Base-by-base conservation (phyloP, 306 rosid species). In the Parietaria judaica region DNA sequence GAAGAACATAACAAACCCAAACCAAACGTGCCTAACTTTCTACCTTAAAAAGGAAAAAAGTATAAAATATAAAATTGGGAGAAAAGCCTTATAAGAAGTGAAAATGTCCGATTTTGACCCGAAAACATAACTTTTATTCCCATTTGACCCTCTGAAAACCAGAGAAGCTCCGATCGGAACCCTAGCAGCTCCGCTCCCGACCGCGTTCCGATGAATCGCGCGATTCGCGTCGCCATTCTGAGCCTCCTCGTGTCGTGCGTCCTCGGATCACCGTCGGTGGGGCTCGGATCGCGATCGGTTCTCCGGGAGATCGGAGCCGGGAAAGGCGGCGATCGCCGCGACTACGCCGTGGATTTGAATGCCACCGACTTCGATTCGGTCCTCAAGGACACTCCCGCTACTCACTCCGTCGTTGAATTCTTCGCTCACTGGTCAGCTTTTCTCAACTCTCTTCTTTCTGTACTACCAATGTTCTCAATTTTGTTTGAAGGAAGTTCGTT, bases 371-470 rank as follows among this genome's bases (percentile, higher is more conserved):
- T 94, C 59, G 97, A 88, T 76, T 74, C 71, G 17, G 87, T 82
- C 68, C 79, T 94, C 34, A 69, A 78, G 72, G 83, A 86, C 47
- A 79, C 97, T 17, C 94, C 95, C 41, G 90, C 99, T 58, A 78
- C 85, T 36, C 82, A 67, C 39, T 95, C 94, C 49, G 54, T 94
- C 38, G 99, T 94, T 45, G 89, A 94, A 58, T 94, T 94, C 80
- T 88, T 80, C 56, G 97, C 99, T 36, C 70, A 82, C 67, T 94
- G 99, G 99, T 94, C 39, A 81, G 90, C 79, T 1, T 7, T 37
- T 11, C 14, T 54, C 4, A 51, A n/a, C 36, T 6, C 35, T 8
- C 7, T 8, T 36, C 44, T 15, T 1, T 36, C n/a, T 60, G 55
- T 4, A 50, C 17, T 5, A 14, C 3, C 36, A 46, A 0, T 23